A percentile compares a stretch with the other conserved stretches of the same genome.
Conservation (phyloP, 352 stramenopile species). For the Globisporangium paddicum region DNA sequence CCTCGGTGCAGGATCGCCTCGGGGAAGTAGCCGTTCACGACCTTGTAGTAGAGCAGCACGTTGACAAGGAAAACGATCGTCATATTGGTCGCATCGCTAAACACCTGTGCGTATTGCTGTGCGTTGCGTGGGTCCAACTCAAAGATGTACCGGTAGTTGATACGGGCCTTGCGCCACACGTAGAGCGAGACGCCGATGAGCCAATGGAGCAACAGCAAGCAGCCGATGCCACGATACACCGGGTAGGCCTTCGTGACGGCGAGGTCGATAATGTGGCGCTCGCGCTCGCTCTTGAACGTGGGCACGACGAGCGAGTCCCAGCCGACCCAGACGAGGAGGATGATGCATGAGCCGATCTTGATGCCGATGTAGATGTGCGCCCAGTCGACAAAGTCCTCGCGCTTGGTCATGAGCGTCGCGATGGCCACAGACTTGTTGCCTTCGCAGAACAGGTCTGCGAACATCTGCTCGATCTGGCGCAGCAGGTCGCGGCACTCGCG, state of each 20-base stretch:
- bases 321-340: constrained; percentile 91
- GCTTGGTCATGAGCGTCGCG: constrained; percentile 78
- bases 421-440: constrained; percentile 64
- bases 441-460: constrained; percentile 73
- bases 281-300: constrained; percentile 55
- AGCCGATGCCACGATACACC: constrained; percentile 94
- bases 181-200: constrained; percentile 90
- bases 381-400: constrained; percentile 72
- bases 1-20: constrained; percentile 78
- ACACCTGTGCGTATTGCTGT: constrained; percentile 89
- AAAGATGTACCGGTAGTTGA: constrained; percentile 97
- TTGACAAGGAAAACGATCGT: constrained; percentile 94
- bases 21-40: constrained; percentile 84
- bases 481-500: constrained; percentile 44
- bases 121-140: constrained; percentile 86
- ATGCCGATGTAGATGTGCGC: constrained; percentile 82
- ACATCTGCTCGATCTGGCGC: constrained; percentile 54
- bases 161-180: constrained; percentile 86
- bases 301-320: constrained; percentile 93
- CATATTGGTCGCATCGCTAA: constrained; percentile 95
- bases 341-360: constrained; percentile 74
- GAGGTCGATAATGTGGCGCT: constrained; percentile 74
- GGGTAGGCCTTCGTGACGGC: constrained; percentile 85
- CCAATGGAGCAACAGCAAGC: constrained; percentile 95
- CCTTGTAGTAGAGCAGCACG: constrained; percentile 97